A percentile compares a stretch with the other conserved stretches of the same genome.
phyloP scores from a whole-genome alignment of 257 asterid genomes.

The Lantana camara region DNA sequence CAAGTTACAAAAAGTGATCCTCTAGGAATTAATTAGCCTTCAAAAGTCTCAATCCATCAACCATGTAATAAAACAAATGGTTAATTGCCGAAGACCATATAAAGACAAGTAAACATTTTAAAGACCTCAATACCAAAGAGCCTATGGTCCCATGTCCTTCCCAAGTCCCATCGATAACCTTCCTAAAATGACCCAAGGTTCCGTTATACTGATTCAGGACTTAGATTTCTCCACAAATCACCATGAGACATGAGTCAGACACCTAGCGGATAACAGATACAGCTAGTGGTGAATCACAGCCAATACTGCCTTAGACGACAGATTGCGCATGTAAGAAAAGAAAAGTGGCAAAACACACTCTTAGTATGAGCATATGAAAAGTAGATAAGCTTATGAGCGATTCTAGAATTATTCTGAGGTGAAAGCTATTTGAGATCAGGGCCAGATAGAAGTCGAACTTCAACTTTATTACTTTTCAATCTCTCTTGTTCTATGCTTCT shows the following conservation, averaged over 20 bases:
- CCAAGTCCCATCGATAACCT: background rate
- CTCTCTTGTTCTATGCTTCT: constrained; percentile 21
- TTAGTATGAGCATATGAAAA: constrained; percentile 10
- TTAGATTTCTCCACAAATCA: background rate
- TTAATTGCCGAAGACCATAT: background rate
- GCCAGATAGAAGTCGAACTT: constrained; percentile 13
- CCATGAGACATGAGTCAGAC: background rate
- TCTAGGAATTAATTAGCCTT: background rate
- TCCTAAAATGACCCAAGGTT: constrained; percentile 10
- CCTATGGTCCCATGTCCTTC: background rate
- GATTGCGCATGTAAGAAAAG: background rate
- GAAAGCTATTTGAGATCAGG: constrained; percentile 12
- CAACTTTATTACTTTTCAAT: constrained; percentile 4
- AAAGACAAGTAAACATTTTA: background rate
- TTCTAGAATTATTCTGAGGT: background rate
- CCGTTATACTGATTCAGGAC: background rate
- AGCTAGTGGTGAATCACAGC: background rate
- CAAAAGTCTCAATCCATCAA: background rate
- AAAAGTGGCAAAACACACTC: background rate
- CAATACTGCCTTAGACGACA: constrained; percentile 14
- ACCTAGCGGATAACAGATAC: background rate
- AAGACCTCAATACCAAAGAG: constrained; percentile 4
- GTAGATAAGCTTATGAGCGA: constrained; percentile 6
- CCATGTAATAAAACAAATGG: background rate
- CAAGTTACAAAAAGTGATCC: background rate